phyloP scores from a whole-genome alignment of 257 asterid species.

The Leonotis leonurus region DNA sequence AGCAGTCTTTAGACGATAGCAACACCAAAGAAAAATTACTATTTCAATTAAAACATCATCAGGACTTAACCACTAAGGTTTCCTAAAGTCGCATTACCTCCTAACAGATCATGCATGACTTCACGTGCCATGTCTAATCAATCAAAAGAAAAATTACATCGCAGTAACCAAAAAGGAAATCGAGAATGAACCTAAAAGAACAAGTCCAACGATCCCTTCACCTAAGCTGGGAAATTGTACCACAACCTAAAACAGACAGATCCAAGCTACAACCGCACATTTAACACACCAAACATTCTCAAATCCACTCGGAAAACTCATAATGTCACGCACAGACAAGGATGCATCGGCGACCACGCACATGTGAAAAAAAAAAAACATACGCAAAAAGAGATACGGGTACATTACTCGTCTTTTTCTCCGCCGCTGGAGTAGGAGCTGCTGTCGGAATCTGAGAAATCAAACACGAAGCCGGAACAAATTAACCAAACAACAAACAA shows the following conservation, averaged over 20 bases:
- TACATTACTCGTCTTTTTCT: slow-evolving; percentile 61
- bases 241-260: slow-evolving; percentile 21
- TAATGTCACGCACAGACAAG: slow-evolving; percentile 7
- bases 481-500: slow-evolving; percentile 1
- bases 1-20: neutral
- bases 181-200: neutral
- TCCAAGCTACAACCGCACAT: slow-evolving; percentile 25
- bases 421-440: slow-evolving; percentile 45
- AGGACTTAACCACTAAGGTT: neutral
- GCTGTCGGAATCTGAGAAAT: slow-evolving; percentile 61
- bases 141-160: neutral
- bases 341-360: slow-evolving; percentile 14
- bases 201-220: slow-evolving; percentile 9
- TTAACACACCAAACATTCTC: neutral
- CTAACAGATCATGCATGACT: slow-evolving; percentile 22
- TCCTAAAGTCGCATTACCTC: neutral
- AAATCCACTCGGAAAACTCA: slow-evolving; percentile 5
- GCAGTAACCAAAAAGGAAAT: slow-evolving; percentile 3
- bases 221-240: slow-evolving; percentile 7
- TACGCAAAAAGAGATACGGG: slow-evolving; percentile 20
- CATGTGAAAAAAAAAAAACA: slow-evolving; percentile 11
- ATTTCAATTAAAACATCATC: neutral
- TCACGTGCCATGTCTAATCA: slow-evolving; percentile 15
- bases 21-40: neutral
- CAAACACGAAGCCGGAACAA: slow-evolving; percentile 12